A percentile compares a stretch with the other conserved stretches of the same genome.
Evolutionary conservation across 164 flowering plant genomes (phyloP).

Genomic region (Dillenia suffruticosa): DNA sequence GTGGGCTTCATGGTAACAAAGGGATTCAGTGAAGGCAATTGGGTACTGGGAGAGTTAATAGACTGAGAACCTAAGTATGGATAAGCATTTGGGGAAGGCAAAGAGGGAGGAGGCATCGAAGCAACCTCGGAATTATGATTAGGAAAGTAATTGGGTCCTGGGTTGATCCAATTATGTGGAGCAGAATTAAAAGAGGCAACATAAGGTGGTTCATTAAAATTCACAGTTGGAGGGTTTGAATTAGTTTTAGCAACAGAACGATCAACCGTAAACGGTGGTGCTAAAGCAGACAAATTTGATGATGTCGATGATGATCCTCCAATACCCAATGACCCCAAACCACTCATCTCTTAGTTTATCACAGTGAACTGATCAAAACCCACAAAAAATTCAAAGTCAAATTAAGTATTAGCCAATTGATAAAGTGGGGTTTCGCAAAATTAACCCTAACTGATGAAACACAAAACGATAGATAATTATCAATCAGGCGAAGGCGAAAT

Average conservation of each 20-base stretch:
- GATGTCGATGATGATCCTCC: slow-evolving; percentile 34
- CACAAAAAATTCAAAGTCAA: not conserved
- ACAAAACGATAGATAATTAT: no score
- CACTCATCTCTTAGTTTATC: slow-evolving; percentile 22
- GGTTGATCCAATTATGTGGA: slow-evolving; percentile 24
- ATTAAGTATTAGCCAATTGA: no score
- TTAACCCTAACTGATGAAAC: not conserved
- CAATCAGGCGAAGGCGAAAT: no score
- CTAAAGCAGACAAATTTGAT: slow-evolving; percentile 44
- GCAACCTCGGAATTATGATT: slow-evolving; percentile 6
- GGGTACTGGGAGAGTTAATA: slow-evolving; percentile 2
- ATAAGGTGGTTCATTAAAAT: slow-evolving; percentile 18
- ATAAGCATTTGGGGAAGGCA: slow-evolving; percentile 10
- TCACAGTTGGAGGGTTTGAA: slow-evolving; percentile 22
- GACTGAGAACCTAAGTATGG: slow-evolving; percentile 6
- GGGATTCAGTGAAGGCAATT: slow-evolving; percentile 13
- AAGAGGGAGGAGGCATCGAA: not conserved
- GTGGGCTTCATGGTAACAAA: no score
- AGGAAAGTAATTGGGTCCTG: slow-evolving; percentile 11
- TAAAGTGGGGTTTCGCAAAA: not conserved
- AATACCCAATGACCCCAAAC: slow-evolving; percentile 24
- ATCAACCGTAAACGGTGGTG: slow-evolving; percentile 51
- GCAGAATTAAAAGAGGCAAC: slow-evolving; percentile 15
- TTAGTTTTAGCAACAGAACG: slow-evolving; percentile 21
- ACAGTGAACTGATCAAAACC: slow-evolving; percentile 18